Evolutionary conservation across 2,329 filamentous ascomycete species (phyloP).

Genomic region (Metarhizium sp.): DNA sequence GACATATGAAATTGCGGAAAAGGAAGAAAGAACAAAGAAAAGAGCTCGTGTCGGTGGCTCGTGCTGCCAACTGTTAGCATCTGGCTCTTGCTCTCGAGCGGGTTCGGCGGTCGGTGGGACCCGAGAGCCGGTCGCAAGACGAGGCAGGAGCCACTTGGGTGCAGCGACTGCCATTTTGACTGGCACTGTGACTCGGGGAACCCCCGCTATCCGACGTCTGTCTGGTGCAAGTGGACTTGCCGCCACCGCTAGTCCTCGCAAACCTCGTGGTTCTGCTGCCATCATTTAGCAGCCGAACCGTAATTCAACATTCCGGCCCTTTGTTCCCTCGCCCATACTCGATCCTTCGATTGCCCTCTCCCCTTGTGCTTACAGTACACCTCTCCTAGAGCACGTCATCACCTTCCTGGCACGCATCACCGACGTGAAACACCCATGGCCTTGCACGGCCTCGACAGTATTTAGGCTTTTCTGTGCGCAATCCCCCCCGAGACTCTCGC

Average conservation of each 20-base stretch:
- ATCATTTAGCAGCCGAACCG: neutral
- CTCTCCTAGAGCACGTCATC: constrained; percentile 5
- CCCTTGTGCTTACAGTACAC: neutral
- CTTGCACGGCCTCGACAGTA: neutral
- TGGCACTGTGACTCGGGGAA: neutral
- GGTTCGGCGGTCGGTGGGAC: neutral
- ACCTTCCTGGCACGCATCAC: neutral
- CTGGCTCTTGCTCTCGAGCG: no score
- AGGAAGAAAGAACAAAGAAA: no score
- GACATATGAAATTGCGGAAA: no score
- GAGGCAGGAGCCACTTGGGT: neutral
- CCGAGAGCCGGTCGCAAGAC: neutral
- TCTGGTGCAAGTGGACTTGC: neutral
- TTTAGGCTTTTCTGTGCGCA: constrained; percentile 1
- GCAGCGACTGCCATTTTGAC: neutral
- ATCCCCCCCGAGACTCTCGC: neutral
- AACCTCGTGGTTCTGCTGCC: neutral
- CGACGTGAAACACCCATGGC: neutral
- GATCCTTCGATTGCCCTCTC: neutral
- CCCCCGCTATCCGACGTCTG: neutral
- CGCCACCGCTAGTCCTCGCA: neutral
- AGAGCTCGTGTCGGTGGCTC: no score
- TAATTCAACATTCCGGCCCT: neutral
- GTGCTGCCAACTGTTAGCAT: no score
- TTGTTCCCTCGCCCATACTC: neutral